phyloP scores from a whole-genome alignment of 768 basidiomycete species.

The Xanthoconium stramineum region DNA sequence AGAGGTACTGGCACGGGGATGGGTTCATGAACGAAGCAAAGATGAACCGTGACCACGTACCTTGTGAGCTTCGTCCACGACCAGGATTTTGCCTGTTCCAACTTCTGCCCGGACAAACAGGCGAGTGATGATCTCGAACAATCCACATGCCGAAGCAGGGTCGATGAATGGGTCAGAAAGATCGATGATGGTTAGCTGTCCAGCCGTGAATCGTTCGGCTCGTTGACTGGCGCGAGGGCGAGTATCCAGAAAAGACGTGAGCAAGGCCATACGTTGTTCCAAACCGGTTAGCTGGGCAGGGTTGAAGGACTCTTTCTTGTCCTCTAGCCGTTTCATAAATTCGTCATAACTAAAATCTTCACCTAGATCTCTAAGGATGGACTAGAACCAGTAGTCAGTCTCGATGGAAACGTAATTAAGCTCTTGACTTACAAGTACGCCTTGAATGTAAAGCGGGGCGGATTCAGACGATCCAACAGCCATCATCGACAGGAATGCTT shows the following conservation, averaged over 20 bases:
- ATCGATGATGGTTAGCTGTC: conserved; percentile 65
- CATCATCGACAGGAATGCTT: conserved; percentile 75
- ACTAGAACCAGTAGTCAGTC: conserved; percentile 24
- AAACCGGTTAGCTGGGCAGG: conserved; percentile 52
- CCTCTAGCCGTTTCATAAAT: conserved; percentile 47
- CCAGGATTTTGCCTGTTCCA: conserved; percentile 61
- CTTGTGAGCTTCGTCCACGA: conserved; percentile 78
- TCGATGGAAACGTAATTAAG: background rate
- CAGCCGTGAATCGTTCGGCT: conserved; percentile 45
- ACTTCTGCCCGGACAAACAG: conserved; percentile 61
- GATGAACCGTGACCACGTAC: conserved; percentile 29
- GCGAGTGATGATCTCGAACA: conserved; percentile 68
- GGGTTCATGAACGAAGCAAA: background rate
- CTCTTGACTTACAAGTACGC: conserved; percentile 50
- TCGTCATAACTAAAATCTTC: conserved; percentile 51
- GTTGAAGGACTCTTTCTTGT: conserved; percentile 51
- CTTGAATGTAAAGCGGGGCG: conserved; percentile 68
- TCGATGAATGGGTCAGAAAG: conserved; percentile 75
- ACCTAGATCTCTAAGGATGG: conserved; percentile 63
- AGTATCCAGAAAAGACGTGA: conserved; percentile 54
- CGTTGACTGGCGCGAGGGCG: background rate
- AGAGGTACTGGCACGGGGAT: conserved; percentile 51
- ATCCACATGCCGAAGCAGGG: conserved; percentile 57
- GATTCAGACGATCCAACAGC: conserved; percentile 58
- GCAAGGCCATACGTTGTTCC: conserved; percentile 59